Conservation (phyloP, 257 asterid species). For the Ballota nigra region DNA sequence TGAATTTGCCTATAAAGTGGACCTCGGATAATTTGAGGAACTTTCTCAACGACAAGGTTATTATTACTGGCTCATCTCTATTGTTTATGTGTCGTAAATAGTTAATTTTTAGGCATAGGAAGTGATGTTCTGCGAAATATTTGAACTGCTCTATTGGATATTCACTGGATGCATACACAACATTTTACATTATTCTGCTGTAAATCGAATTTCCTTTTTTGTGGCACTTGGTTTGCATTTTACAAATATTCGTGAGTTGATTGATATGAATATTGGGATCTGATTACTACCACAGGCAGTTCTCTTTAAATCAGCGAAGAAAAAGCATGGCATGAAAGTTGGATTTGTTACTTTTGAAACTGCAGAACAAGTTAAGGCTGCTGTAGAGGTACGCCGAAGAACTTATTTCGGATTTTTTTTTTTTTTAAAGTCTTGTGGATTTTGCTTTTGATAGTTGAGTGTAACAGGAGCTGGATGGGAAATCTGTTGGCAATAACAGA, state of each 20-base stretch:
- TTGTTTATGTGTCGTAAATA: background rate
- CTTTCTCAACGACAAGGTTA: slow-evolving; percentile 62
- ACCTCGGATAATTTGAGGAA: slow-evolving; percentile 61
- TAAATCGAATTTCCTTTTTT: background rate
- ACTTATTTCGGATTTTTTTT: background rate
- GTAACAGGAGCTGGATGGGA: slow-evolving; percentile 78
- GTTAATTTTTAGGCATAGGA: background rate
- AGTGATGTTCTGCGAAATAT: background rate
- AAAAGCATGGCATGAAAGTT: slow-evolving; percentile 90
- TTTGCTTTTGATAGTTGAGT: slow-evolving; percentile 24
- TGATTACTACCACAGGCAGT: slow-evolving; percentile 48
- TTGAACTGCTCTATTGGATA: background rate
- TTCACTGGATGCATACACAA: background rate
- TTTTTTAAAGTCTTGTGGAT: background rate
- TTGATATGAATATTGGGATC: slow-evolving; percentile 13
- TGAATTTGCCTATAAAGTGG: slow-evolving; percentile 93
- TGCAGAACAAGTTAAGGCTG: slow-evolving; percentile 54
- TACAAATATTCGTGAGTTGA: background rate
- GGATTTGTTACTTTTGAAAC: slow-evolving; percentile 83
- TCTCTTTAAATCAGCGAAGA: slow-evolving; percentile 75
- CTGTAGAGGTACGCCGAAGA: slow-evolving; percentile 47
- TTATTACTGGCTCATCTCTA: background rate
- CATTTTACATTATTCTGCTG: background rate
- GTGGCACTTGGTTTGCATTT: background rate
- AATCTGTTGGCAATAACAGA: slow-evolving; percentile 66